These are phyloP conservation scores for Lactarius deliciosus DNA, from an alignment of 768 basidiomycete genomes.

Conservation along the genomic window DNA sequence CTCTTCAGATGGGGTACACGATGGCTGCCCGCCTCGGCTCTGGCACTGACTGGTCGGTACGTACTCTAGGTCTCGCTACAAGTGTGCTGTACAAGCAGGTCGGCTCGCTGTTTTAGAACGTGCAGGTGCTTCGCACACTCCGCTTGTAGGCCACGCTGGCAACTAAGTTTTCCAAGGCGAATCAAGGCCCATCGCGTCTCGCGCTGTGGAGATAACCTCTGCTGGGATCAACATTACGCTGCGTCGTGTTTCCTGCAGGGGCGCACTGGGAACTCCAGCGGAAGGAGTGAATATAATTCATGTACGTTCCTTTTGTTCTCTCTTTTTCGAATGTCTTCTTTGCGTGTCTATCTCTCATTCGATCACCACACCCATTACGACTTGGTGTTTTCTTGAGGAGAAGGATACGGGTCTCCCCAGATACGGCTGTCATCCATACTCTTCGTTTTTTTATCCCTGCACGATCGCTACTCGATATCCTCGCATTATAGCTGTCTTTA, in stretches of 20 bases:
- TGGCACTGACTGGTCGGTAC: neutral
- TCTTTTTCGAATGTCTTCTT: too few relatives aligned
- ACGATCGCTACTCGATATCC: too few relatives aligned
- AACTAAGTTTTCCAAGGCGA: conserved; percentile 39
- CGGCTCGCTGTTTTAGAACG: conserved; percentile 31
- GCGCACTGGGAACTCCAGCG: conserved; percentile 32
- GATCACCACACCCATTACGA: neutral
- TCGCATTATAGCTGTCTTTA: too few relatives aligned
- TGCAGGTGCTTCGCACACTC: conserved; percentile 33
- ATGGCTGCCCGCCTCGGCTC: neutral
- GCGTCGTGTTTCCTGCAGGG: conserved; percentile 35
- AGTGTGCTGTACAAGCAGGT: conserved; percentile 36
- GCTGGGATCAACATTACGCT: conserved; percentile 30
- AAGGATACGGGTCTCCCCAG: too few relatives aligned
- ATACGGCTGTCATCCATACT: too few relatives aligned
- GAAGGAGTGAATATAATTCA: neutral
- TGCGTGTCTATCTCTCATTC: neutral
- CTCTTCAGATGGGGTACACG: conserved; percentile 35
- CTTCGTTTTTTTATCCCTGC: too few relatives aligned
- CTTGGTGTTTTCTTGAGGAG: neutral
- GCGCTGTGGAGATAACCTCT: conserved; percentile 33
- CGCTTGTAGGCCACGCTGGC: conserved; percentile 39
- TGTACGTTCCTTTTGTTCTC: neutral
- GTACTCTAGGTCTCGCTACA: conserved; percentile 23
- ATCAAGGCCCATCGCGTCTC: conserved; percentile 33